Conservation (phyloP, 768 basidiomycete genomes). For the Calocybe gangraenosa region DNA sequence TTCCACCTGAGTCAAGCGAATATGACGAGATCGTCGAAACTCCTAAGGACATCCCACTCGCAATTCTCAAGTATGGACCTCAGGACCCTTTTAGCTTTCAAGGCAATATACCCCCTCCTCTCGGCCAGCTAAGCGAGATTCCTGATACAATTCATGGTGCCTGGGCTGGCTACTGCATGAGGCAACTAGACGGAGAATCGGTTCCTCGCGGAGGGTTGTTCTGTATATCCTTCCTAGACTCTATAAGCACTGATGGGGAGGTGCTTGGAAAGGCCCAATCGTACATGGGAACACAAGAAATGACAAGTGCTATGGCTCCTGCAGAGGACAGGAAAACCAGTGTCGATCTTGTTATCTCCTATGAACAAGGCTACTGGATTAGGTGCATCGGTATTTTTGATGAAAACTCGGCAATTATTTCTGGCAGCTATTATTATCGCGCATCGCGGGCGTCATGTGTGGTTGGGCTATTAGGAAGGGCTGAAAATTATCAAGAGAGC, state of each 20-base stretch:
- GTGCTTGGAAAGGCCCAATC: not conserved
- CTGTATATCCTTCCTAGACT: not conserved
- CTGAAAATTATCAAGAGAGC: conserved; percentile 37
- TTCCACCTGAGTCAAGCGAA: not conserved
- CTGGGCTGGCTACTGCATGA: conserved; percentile 5
- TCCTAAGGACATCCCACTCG: not conserved
- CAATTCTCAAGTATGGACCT: not conserved
- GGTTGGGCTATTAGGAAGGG: conserved; percentile 65
- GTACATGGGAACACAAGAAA: not conserved
- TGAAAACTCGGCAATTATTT: not conserved
- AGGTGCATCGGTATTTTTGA: not conserved
- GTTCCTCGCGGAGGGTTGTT: not conserved
- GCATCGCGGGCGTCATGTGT: conserved; percentile 53
- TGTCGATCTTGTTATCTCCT: not conserved
- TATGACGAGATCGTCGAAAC: not conserved
- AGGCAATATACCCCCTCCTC: too few species aligned
- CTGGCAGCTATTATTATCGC: not conserved
- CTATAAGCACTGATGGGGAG: not conserved
- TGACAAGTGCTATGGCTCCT: not conserved
- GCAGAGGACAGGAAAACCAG: not conserved
- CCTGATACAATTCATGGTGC: not conserved
- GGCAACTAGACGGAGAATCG: not conserved
- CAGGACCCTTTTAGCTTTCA: not conserved
- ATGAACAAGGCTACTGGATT: conserved; percentile 2
- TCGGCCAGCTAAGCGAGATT: not conserved